Percentiles rank a stretch among this genome's conserved stretches.
Conservation (phyloP, 345 rosid species). For the Geranium brycei region DNA sequence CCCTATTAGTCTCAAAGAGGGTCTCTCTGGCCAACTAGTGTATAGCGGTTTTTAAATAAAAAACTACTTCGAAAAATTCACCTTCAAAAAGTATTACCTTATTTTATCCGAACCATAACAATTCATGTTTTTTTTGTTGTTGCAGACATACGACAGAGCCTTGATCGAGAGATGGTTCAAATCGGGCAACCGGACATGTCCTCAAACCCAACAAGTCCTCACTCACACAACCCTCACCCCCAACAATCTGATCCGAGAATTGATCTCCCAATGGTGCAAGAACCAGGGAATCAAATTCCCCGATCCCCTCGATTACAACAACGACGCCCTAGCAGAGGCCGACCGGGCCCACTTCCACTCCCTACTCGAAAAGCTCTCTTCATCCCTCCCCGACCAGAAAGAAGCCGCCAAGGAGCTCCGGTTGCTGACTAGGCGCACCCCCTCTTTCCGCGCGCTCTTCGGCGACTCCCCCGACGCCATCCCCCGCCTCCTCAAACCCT, state of each 20-base stretch:
- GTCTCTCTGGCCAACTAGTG: too few relatives aligned
- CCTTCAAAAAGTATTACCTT: too few relatives aligned
- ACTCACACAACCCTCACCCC: conserved; percentile 59
- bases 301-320: conserved; percentile 22
- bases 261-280: conserved; percentile 81
- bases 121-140: conserved; percentile 10
- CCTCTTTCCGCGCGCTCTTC: conserved; percentile 67
- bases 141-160: conserved; percentile 78
- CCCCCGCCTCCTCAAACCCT: conserved; percentile 46
- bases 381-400: conserved; percentile 41
- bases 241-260: conserved; percentile 52
- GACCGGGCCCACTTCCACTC: conserved; percentile 50
- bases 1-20: too few relatives aligned
- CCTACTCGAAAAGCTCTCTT: conserved; percentile 51
- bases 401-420: conserved; percentile 78
- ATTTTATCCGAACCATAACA: not conserved
- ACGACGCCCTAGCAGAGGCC: conserved; percentile 42
- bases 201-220: conserved; percentile 72
- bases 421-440: conserved; percentile 46
- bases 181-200: conserved; percentile 77
- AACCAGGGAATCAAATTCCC: conserved; percentile 41
- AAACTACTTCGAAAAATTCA: too few relatives aligned
- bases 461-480: conserved; percentile 50
- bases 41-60: too few relatives aligned
- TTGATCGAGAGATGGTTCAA: conserved; percentile 79